Evolutionary conservation across 2,329 filamentous ascomycete genomes (phyloP).

Genomic region (Cladophialophora immunda): DNA sequence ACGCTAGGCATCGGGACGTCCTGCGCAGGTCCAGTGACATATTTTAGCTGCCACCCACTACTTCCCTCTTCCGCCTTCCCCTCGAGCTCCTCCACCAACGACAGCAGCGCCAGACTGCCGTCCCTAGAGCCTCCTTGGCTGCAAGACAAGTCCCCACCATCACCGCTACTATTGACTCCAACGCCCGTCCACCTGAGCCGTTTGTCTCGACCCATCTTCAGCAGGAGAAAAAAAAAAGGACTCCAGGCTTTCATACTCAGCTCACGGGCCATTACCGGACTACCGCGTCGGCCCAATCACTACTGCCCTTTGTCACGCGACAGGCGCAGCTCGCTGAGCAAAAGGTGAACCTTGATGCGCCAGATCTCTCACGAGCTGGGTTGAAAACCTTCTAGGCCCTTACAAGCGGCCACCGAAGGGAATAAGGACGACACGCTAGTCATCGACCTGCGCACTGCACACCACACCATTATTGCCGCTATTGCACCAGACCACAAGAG

Average conservation of each 20-base stretch:
- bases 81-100: conserved; percentile 20
- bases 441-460: conserved; percentile 9
- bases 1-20: conserved; percentile 11
- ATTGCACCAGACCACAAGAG: conserved; percentile 1
- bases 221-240: not conserved
- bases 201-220: conserved; percentile 10
- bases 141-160: conserved; percentile 6
- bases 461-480: conserved; percentile 12
- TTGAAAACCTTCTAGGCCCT: conserved; percentile 10
- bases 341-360: conserved; percentile 5
- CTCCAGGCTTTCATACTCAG: conserved; percentile 15
- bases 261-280: conserved; percentile 16
- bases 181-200: conserved; percentile 9
- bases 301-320: conserved; percentile 15
- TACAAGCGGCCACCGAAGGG: conserved; percentile 15
- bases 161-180: conserved; percentile 11
- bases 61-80: conserved; percentile 22
- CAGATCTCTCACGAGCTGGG: conserved; percentile 3
- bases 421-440: not conserved
- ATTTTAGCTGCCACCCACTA: conserved; percentile 20
- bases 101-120: conserved; percentile 13
- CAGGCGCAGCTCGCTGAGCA: not conserved
- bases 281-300: conserved; percentile 12
- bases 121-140: conserved; percentile 10
- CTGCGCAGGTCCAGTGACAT: conserved; percentile 23